A percentile compares a stretch with the other conserved stretches of the same genome.
phyloP scores from a whole-genome alignment of 2,329 filamentous ascomycete species.

The Metarhizium brunneum region DNA sequence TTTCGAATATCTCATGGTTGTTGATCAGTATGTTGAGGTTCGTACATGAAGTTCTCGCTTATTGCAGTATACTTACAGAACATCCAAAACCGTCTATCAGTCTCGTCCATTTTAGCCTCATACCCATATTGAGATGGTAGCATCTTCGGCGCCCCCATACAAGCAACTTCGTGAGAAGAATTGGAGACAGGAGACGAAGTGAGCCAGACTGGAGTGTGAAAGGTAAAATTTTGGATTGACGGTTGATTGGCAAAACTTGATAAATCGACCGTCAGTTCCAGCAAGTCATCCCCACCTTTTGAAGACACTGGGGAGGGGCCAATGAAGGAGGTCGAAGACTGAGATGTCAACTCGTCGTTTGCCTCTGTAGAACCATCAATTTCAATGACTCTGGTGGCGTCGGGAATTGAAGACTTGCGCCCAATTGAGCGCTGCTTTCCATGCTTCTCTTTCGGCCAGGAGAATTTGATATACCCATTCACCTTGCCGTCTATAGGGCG shows the following conservation, averaged over 20 bases:
- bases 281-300: neutral
- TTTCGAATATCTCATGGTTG: slow-evolving; percentile 23
- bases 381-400: slow-evolving; percentile 2
- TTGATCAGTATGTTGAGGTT: neutral
- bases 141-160: slow-evolving; percentile 7
- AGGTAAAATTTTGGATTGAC: no score
- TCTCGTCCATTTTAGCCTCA: slow-evolving; percentile 22
- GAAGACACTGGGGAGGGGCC: neutral
- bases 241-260: neutral
- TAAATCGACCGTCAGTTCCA: neutral
- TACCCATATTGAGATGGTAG: slow-evolving; percentile 22
- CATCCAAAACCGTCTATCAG: slow-evolving; percentile 22
- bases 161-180: neutral
- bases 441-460: slow-evolving; percentile 18
- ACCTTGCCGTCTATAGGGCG: slow-evolving; percentile 24
- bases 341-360: neutral
- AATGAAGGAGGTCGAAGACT: neutral
- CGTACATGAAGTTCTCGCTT: neutral
- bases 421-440: neutral
- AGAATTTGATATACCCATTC: slow-evolving; percentile 29
- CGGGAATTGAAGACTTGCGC: neutral
- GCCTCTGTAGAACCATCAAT: neutral
- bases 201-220: neutral
- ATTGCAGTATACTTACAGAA: slow-evolving; percentile 22
- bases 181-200: neutral